Percentiles rank a stretch among this genome's conserved stretches.
phyloP scores from a whole-genome alignment of 2,329 filamentous ascomycete genomes.

The Raffaelea ambrosiae region DNA sequence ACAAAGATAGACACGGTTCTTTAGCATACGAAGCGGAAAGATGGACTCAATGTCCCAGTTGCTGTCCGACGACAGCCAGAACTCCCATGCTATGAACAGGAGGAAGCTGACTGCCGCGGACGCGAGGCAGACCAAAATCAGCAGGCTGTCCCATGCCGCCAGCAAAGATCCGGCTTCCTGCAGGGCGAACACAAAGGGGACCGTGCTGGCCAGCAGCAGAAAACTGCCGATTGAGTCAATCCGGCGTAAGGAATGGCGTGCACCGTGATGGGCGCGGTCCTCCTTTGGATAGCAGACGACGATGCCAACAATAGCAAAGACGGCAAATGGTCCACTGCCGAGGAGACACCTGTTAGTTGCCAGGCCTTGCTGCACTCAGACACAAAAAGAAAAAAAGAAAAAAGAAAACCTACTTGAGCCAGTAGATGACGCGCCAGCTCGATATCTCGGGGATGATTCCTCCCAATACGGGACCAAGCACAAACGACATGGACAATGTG shows the following conservation, averaged over 20 bases:
- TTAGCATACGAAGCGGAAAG: constrained; percentile 42
- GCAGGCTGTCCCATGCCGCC: constrained; percentile 40
- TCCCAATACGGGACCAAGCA: constrained; percentile 50
- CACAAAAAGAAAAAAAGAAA: neutral
- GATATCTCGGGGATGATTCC: constrained; percentile 44
- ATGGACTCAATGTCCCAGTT: constrained; percentile 40
- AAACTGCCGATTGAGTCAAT: constrained; percentile 19
- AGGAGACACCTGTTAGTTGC: neutral
- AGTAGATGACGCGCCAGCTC: constrained; percentile 53
- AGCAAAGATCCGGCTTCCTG: constrained; percentile 47
- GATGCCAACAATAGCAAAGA: constrained; percentile 34
- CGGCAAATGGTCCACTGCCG: constrained; percentile 4
- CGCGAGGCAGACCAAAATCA: constrained; percentile 40
- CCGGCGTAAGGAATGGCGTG: constrained; percentile 5
- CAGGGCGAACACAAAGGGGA: constrained; percentile 46
- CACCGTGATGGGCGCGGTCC: constrained; percentile 2
- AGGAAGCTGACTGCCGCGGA: constrained; percentile 39
- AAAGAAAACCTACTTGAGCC: constrained; percentile 43
- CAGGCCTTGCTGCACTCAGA: neutral
- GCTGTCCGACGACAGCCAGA: constrained; percentile 29
- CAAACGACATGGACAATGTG: constrained; percentile 48
- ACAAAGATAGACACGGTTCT: constrained; percentile 39
- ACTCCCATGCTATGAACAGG: constrained; percentile 43
- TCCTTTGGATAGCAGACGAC: constrained; percentile 24
- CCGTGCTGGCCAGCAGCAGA: constrained; percentile 41